phyloP scores from a whole-genome alignment of 306 rosid genomes.

The Potentilla sterilis region DNA sequence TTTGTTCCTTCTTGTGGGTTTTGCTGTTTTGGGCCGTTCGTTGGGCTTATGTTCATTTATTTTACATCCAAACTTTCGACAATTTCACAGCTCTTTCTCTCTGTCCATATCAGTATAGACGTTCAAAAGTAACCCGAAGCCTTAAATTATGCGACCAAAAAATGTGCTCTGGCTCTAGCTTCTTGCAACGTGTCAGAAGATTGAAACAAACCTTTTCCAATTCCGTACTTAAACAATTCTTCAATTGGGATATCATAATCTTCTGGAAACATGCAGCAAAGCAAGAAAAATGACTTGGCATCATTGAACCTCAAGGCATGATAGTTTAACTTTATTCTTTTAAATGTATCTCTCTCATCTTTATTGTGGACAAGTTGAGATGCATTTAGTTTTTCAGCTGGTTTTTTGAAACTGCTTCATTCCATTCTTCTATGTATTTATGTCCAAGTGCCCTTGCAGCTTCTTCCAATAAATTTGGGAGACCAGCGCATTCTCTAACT shows the following conservation, averaged over 20 bases:
- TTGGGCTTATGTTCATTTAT: too few relatives aligned
- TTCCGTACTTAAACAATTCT: slow-evolving; percentile 11
- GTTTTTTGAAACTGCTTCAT: too few relatives aligned
- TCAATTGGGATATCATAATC: slow-evolving; percentile 6
- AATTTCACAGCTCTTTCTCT: too few relatives aligned
- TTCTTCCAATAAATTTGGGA: slow-evolving; percentile 18
- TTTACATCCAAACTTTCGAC: too few relatives aligned
- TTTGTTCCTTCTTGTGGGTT: too few relatives aligned
- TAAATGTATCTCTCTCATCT: background rate
- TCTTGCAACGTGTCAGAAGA: background rate
- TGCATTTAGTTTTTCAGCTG: too few relatives aligned
- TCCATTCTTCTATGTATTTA: too few relatives aligned
- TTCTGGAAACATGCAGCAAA: slow-evolving; percentile 23
- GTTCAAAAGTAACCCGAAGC: slow-evolving; percentile 20
- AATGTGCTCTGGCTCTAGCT: slow-evolving; percentile 1
- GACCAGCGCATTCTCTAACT: slow-evolving; percentile 18
- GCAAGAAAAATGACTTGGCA: slow-evolving; percentile 10
- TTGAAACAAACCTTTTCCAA: slow-evolving; percentile 11
- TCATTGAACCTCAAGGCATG: background rate
- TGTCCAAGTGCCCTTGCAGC: slow-evolving; percentile 23
- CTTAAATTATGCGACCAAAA: slow-evolving; percentile 5
- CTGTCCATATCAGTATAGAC: too few relatives aligned
- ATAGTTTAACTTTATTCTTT: too few relatives aligned
- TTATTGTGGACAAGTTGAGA: too few relatives aligned
- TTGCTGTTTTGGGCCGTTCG: too few relatives aligned